phyloP scores from a whole-genome alignment of 2,329 filamentous ascomycete genomes.

The Amylocarpus encephaloides region DNA sequence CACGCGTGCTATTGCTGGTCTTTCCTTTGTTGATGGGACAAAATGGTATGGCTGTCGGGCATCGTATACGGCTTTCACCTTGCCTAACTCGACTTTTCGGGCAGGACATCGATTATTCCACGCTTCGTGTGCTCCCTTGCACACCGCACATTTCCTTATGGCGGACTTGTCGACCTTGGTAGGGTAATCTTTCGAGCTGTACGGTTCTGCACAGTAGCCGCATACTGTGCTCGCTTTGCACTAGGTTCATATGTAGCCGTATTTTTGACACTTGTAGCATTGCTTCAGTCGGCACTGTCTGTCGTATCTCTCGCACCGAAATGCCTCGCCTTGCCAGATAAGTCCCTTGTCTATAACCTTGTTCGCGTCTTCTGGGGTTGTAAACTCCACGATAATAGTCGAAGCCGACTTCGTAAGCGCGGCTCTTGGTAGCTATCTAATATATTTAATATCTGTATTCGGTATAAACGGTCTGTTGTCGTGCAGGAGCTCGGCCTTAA shows the following conservation, averaged over 20 bases:
- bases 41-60: conserved; percentile 9
- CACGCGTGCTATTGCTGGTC: not conserved
- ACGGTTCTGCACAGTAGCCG: conserved; percentile 10
- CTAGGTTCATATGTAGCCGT: conserved; percentile 17
- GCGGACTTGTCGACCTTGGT: conserved; percentile 8
- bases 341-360: conserved; percentile 10
- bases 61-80: conserved; percentile 8
- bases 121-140: conserved; percentile 7
- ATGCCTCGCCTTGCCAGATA: conserved; percentile 8
- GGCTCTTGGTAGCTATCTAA: conserved; percentile 4
- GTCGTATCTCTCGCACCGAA: conserved; percentile 10
- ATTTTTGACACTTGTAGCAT: conserved; percentile 16
- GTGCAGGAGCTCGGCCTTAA: conserved; percentile 3
- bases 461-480: conserved; percentile 9
- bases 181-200: conserved; percentile 12
- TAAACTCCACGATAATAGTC: conserved; percentile 9
- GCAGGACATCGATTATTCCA: conserved; percentile 10
- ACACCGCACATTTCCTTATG: conserved; percentile 7
- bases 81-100: conserved; percentile 5
- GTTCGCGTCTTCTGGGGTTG: conserved; percentile 7
- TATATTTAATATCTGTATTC: conserved; percentile 6
- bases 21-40: conserved; percentile 3
- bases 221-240: conserved; percentile 12
- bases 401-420: conserved; percentile 3
- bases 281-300: conserved; percentile 13